Percentiles rank a stretch among this genome's conserved stretches.
Conservation (phyloP, 257 asterid genomes). For the Cordia subcordata region DNA sequence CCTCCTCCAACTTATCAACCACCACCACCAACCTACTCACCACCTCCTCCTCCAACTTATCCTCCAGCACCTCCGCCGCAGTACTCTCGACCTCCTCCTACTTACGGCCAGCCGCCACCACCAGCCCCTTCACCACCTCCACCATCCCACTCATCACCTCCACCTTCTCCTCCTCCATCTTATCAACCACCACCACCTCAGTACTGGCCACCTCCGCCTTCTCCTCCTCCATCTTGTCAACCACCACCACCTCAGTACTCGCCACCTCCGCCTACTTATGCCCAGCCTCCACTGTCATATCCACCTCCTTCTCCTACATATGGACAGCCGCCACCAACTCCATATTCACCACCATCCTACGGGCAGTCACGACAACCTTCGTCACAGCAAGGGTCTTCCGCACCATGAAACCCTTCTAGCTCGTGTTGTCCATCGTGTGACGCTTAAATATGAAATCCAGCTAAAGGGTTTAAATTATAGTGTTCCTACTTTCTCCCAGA, state of each 20-base stretch:
- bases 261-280: background rate
- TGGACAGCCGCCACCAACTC: constrained; percentile 1
- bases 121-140: no score
- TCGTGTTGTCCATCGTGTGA: no score
- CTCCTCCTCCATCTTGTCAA: background rate
- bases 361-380: background rate
- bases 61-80: no score
- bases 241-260: constrained; percentile 10
- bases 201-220: no score
- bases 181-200: background rate
- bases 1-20: background rate
- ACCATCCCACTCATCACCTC: background rate
- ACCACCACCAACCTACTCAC: constrained; percentile 5
- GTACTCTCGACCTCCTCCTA: no score
- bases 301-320: constrained; percentile 5
- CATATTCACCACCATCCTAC: background rate
- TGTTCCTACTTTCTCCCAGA: no score
- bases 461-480: no score
- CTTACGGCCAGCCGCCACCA: no score
- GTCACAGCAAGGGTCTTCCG: no score
- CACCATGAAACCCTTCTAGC: no score
- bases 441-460: no score
- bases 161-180: constrained; percentile 3
- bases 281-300: background rate
- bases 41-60: constrained; percentile 1